phyloP scores from a whole-genome alignment of 164 flowering plant genomes.

The Aristolochia fimbriata region DNA sequence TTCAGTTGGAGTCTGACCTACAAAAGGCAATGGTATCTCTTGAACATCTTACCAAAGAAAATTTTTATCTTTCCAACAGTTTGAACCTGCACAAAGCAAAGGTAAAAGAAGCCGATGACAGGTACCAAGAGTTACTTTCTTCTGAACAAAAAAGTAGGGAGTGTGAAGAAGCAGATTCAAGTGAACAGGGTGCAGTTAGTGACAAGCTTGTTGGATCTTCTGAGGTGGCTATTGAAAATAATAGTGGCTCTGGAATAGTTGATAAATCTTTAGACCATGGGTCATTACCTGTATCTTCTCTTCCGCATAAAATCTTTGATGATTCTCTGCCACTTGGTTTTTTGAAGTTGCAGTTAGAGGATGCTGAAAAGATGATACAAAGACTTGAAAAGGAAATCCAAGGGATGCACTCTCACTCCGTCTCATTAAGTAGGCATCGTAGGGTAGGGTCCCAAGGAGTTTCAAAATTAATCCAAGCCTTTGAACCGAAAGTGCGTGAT shows the following conservation, averaged over 20 bases:
- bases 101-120: constrained; percentile 25
- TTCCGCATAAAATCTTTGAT: constrained; percentile 16
- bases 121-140: constrained; percentile 10
- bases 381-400: constrained; percentile 66
- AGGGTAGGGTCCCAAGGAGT: constrained; percentile 41
- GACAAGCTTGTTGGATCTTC: constrained; percentile 11
- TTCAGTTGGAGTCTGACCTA: constrained; percentile 33
- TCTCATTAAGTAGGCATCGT: constrained; percentile 29
- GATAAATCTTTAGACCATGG: constrained; percentile 13
- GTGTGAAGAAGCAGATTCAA: constrained; percentile 13
- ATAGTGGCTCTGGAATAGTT: neutral
- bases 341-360: constrained; percentile 37
- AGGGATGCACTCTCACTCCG: constrained; percentile 40
- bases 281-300: constrained; percentile 7
- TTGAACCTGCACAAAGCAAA: constrained; percentile 32
- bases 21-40: constrained; percentile 30
- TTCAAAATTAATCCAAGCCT: constrained; percentile 77
- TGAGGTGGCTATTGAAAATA: neutral
- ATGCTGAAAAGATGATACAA: constrained; percentile 37
- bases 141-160: constrained; percentile 14
- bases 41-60: constrained; percentile 48
- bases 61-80: constrained; percentile 30
- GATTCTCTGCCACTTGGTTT: constrained; percentile 25
- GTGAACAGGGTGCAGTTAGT: constrained; percentile 5
- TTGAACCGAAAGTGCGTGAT: constrained; percentile 63